phyloP scores from a whole-genome alignment of 2,329 filamentous ascomycete species.

The Pestalotiopsis fici region DNA sequence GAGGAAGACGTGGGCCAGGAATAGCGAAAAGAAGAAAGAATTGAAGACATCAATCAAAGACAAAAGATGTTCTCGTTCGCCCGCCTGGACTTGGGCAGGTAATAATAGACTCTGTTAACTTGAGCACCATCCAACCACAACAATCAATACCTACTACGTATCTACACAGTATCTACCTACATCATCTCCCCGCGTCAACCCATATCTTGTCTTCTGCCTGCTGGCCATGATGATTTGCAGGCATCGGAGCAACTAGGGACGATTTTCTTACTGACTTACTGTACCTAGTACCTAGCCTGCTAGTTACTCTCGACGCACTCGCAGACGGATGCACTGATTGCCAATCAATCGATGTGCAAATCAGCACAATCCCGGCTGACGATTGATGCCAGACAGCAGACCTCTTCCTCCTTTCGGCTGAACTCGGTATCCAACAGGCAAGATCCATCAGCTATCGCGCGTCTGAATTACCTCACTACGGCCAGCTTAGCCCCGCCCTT shows the following conservation, averaged over 20 bases:
- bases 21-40: not conserved
- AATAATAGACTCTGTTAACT: not conserved
- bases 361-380: not conserved
- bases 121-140: not conserved
- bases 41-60: not conserved
- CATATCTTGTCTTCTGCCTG: not conserved
- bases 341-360: not conserved
- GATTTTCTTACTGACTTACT: not conserved
- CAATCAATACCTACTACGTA: not conserved
- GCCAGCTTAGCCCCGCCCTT: not conserved
- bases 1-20: not conserved
- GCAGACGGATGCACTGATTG: not conserved
- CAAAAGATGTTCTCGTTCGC: not conserved
- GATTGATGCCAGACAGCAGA: not conserved
- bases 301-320: not conserved
- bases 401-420: conserved; percentile 6
- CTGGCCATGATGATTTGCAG: not conserved
- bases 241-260: not conserved
- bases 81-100: not conserved
- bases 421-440: conserved; percentile 7
- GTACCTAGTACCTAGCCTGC: not conserved
- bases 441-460: not conserved
- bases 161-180: not conserved
- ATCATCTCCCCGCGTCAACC: not conserved
- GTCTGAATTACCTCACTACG: conserved; percentile 11